phyloP scores from a whole-genome alignment of 2,329 filamentous ascomycete genomes.

The Xenosphaeropsis pyriputrescens region DNA sequence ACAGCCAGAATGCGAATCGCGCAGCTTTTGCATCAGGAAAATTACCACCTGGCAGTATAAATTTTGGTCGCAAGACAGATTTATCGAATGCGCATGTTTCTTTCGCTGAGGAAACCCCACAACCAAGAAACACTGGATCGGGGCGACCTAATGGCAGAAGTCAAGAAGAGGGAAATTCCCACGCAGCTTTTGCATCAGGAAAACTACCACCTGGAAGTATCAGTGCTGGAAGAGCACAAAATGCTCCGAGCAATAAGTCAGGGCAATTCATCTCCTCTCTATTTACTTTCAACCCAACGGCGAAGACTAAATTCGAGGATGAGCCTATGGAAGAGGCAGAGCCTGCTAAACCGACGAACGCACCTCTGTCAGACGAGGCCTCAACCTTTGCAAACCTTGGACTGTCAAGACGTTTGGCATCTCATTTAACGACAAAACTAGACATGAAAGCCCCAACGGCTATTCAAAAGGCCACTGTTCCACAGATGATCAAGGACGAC shows the following conservation, averaged over 20 bases:
- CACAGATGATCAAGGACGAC: conserved; percentile 65
- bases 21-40: conserved; percentile 19
- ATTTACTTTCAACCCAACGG: conserved; percentile 76
- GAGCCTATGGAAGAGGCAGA: conserved; percentile 29
- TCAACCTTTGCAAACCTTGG: conserved; percentile 80
- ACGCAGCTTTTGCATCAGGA: conserved; percentile 6
- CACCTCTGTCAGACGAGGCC: conserved; percentile 69
- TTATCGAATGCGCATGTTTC: too few relatives aligned
- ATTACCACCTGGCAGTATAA: conserved; percentile 20
- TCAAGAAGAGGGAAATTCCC: conserved; percentile 5
- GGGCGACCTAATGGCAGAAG: too few relatives aligned
- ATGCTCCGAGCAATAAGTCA: conserved; percentile 21
- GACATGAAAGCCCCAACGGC: conserved; percentile 81
- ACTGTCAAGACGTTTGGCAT: conserved; percentile 64
- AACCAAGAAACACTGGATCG: not conserved
- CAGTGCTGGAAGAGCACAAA: conserved; percentile 13
- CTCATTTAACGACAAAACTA: conserved; percentile 74
- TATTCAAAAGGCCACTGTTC: conserved; percentile 82
- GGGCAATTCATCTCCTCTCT: conserved; percentile 73
- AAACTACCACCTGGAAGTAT: conserved; percentile 13
- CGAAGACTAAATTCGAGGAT: conserved; percentile 46
- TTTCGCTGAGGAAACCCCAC: not conserved
- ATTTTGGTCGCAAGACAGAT: conserved; percentile 4
- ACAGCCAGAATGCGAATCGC: conserved; percentile 4
- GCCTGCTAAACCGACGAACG: conserved; percentile 69